Evolutionary conservation across 2,329 filamentous ascomycete species (phyloP).

Genomic region (Incumbomyces lentus): DNA sequence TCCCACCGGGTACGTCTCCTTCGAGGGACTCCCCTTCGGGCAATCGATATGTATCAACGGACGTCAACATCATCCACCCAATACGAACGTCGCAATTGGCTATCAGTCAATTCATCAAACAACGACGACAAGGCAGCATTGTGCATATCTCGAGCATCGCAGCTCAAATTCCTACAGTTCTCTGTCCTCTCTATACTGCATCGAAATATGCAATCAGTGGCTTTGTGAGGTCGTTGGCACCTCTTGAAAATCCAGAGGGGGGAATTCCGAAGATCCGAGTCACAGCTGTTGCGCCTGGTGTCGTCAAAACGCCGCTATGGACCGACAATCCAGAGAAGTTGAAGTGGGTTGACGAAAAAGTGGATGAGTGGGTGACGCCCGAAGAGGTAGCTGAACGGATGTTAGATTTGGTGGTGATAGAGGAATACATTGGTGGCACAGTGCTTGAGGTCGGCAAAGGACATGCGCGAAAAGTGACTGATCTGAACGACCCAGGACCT

Average conservation of each 20-base stretch:
- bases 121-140: constrained; percentile 29
- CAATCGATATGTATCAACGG: constrained; percentile 35
- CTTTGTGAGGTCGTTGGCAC: constrained; percentile 39
- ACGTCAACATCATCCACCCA: constrained; percentile 43
- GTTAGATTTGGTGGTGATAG: constrained; percentile 44
- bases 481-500: constrained; percentile 39
- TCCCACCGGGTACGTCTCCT: constrained; percentile 31
- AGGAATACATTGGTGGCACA: constrained; percentile 33
- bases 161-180: constrained; percentile 30
- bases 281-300: constrained; percentile 49
- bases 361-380: constrained; percentile 48
- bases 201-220: constrained; percentile 40
- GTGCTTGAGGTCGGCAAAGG: constrained; percentile 47
- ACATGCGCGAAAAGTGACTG: constrained; percentile 40
- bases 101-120: constrained; percentile 35
- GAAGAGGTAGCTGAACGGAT: constrained; percentile 52
- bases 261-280: constrained; percentile 37
- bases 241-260: constrained; percentile 37
- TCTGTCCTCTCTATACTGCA: constrained; percentile 38
- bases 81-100: constrained; percentile 43
- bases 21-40: constrained; percentile 31
- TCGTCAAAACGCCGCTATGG: constrained; percentile 54
- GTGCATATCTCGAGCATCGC: constrained; percentile 39
- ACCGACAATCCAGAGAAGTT: constrained; percentile 52
- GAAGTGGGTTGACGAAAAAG: constrained; percentile 35